A percentile compares a stretch with the other conserved stretches of the same genome.
Conservation (phyloP, 306 rosid genomes). For the Leucaena leucocephala region DNA sequence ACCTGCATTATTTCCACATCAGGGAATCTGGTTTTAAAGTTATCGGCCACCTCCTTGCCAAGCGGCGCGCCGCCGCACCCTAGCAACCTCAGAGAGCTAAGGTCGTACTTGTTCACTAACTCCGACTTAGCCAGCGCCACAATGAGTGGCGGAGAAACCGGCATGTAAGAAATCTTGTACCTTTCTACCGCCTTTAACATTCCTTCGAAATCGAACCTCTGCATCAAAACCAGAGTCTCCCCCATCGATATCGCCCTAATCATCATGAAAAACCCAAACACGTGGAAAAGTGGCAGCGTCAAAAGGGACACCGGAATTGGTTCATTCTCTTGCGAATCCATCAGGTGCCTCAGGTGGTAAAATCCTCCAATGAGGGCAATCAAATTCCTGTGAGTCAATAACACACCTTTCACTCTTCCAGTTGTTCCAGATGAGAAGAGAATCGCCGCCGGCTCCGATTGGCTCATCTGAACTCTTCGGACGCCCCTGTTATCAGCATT, state of each 20-base stretch:
- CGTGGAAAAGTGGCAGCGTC: conserved; percentile 17
- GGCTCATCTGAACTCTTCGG: conserved; percentile 33
- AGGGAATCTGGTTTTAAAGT: conserved; percentile 58
- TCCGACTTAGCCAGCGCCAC: conserved; percentile 11
- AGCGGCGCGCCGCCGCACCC: conserved; percentile 80
- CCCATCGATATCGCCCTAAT: conserved; percentile 16
- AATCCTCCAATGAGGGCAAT: conserved; percentile 54
- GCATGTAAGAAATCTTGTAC: conserved; percentile 6
- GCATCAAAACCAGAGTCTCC: conserved; percentile 16
- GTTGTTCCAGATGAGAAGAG: conserved; percentile 91
- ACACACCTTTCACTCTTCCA: conserved; percentile 79
- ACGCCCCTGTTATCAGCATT: background rate
- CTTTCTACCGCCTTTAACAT: conserved; percentile 15
- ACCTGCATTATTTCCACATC: conserved; percentile 61
- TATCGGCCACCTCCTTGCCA: conserved; percentile 52
- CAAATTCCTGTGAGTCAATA: conserved; percentile 64
- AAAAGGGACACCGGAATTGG: conserved; percentile 49
- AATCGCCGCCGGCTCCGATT: conserved; percentile 70
- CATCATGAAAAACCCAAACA: conserved; percentile 16
- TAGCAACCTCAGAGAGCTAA: background rate
- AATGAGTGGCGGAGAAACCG: conserved; percentile 13
- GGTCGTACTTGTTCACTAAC: background rate
- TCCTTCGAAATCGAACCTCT: conserved; percentile 16
- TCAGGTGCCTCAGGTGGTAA: background rate
- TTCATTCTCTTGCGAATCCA: background rate